Conservation (phyloP, 1,284 basidiomycete genomes). For the Ganoderma resinaceum region DNA sequence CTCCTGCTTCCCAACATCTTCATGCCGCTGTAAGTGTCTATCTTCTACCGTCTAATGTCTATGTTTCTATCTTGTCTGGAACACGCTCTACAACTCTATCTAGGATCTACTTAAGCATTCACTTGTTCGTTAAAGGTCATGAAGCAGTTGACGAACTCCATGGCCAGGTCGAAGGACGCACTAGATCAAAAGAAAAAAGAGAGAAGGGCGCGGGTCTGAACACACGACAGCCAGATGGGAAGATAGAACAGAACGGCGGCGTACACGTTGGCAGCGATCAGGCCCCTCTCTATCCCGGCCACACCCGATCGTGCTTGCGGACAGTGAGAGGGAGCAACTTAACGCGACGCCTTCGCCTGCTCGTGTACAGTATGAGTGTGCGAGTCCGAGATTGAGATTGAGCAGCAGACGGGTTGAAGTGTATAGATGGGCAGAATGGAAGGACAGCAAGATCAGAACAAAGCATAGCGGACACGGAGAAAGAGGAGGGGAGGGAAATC, state of each 20-base stretch:
- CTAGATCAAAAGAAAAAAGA: constrained; percentile 9
- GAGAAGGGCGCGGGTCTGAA: background rate
- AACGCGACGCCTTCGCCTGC: background rate
- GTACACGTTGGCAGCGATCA: background rate
- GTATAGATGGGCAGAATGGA: background rate
- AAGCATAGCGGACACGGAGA: constrained; percentile 12
- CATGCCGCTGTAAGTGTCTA: constrained; percentile 3
- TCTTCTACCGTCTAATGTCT: constrained; percentile 23
- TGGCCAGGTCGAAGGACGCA: constrained; percentile 5
- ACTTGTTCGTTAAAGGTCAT: constrained; percentile 7
- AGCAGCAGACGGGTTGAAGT: background rate
- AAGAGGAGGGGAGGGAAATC: constrained; percentile 26
- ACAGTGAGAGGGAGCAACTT: background rate
- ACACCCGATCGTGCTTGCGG: background rate
- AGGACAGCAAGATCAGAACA: constrained; percentile 8
- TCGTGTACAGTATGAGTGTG: background rate
- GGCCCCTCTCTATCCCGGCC: background rate
- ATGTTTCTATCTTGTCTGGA: constrained; percentile 21
- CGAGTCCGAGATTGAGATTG: background rate
- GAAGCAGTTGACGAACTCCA: constrained; percentile 12
- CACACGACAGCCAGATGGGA: background rate
- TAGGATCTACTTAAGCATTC: constrained; percentile 26
- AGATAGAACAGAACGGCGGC: background rate
- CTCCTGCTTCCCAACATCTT: background rate
- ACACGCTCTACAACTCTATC: constrained; percentile 12